Conservation (phyloP, 2,329 filamentous ascomycete genomes). For the Diplodia scrobiculata region DNA sequence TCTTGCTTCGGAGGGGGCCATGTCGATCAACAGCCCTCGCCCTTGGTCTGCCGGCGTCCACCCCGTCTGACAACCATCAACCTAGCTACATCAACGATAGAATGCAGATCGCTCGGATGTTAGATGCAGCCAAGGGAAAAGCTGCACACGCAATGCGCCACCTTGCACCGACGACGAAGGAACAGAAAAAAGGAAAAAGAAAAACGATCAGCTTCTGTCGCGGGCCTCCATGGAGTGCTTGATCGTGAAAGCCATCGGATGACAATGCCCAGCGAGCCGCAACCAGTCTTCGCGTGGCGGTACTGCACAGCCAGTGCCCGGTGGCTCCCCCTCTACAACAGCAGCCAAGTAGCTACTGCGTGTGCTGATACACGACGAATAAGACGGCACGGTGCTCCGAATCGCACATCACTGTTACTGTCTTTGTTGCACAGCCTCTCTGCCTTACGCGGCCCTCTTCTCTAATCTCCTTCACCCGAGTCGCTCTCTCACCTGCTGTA, state of each 20-base stretch:
- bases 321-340: neutral
- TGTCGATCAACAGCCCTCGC: neutral
- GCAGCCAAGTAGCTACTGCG: neutral
- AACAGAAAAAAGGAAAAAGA: neutral
- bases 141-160: neutral
- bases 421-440: slow-evolving; percentile 14
- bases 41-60: neutral
- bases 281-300: neutral
- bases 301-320: neutral
- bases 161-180: neutral
- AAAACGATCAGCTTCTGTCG: neutral
- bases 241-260: neutral
- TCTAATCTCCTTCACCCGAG: neutral
- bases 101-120: neutral
- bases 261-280: neutral
- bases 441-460: slow-evolving; percentile 14
- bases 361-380: neutral
- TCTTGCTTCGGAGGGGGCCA: neutral
- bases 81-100: neutral
- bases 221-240: neutral
- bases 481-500: neutral
- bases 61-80: neutral
- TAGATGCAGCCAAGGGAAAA: neutral
- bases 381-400: neutral
- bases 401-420: slow-evolving; percentile 4